Evolutionary conservation across 768 basidiomycete species (phyloP), one percentile per base, ranked within the genome.

Genomic region (Sarcodon aspratus): DNA sequence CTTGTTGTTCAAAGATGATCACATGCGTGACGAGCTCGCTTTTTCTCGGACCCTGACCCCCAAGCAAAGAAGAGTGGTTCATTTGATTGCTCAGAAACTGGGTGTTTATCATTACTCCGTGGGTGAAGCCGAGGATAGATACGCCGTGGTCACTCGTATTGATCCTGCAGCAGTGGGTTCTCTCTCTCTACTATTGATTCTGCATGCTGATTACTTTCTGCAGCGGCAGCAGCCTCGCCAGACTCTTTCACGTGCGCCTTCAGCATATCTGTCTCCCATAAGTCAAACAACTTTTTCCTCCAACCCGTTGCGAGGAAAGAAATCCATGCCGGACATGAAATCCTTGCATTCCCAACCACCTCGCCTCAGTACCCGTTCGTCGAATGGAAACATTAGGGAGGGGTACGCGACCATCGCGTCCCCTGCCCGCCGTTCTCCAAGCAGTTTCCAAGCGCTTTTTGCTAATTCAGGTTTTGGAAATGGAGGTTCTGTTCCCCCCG

Each of bases 311-410:
- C 82, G 94, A 37, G 80, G 84, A 65, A 98, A 98, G 74, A 96
- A 96, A 69, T 95, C 92, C 18, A 98, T 98, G 96, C 96, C 96
- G 3, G 92, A 97, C 66, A 82, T 97, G 80, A 89, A 89, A 69
- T 85, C 85, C 12, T 66, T 91, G 54, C 88, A 89, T 52, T 72
- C 81, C 13, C 80, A 82, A 57, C 82, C 83, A 1, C 88, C 86
- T 33, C 83, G 88, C 46, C 75, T 92, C 44, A 79, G 69, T 50
- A 82, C 84, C 12, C 84, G 88, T 52, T 74, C 87, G 13, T 92
- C 88, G 44, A 92, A 90, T 62, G 87, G 88, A 49, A 92, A 92
- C 61, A 90, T 92, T 50, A 81, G 89, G 46, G 76, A 78, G 52
- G 87, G 86, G 31, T 92, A 87, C 65, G 87, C 86, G 13, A 91